Base-by-base conservation (phyloP, 768 basidiomycete species). In the Kwoniella sp. region DNA sequence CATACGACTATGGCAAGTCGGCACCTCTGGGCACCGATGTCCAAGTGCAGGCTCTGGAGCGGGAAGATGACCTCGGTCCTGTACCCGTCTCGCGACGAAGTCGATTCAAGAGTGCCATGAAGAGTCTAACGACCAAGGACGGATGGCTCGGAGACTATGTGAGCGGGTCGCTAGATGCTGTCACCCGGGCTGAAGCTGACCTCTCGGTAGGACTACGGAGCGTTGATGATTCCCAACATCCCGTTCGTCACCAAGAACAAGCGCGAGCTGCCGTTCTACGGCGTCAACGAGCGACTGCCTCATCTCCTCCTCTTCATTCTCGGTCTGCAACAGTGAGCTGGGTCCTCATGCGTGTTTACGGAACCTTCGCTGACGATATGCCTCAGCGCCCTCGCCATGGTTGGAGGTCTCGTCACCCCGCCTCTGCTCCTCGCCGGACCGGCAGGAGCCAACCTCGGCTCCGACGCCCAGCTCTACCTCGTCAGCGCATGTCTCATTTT, bases 121-220 rank as follows among this genome's bases (percentile, higher is more conserved):
- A 53, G 29, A 47, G 44, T 1, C 32, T 60, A 6, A 33, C 14
- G 2, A 60, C 33, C 26, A 60, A 57, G 36, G 54, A 60, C 23
- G 59, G 33, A 7, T 60, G 59, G 59, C 33, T 60, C 20, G 59
- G 59, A 11, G 59, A 60, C 46, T 60, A 60, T 41, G 59, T 60
- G 48, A 46, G 53, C 36, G 32, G 27, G 12, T 29, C 28, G 23
- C 14, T 27, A 28, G 12, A 38, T 38, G 17, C 9, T 28, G 28
- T 14, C 27, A 22, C 5, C 9, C 6, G 17, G 15, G n/a, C 5
- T 15, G 12, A 32, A 3, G 34, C 45, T 40, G 3, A 44, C 22
- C 14, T 20, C 31, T 41, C 0, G 20, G 12, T 27, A 60, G 58
- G 50, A 61, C 51, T 57, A 61, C 34, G 60, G 22, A 14, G 39